Evolutionary conservation across 1,139 yeast species (phyloP), one percentile per base, ranked within the genome.

Genomic region (Yamadazyma songkhlaensis): DNA sequence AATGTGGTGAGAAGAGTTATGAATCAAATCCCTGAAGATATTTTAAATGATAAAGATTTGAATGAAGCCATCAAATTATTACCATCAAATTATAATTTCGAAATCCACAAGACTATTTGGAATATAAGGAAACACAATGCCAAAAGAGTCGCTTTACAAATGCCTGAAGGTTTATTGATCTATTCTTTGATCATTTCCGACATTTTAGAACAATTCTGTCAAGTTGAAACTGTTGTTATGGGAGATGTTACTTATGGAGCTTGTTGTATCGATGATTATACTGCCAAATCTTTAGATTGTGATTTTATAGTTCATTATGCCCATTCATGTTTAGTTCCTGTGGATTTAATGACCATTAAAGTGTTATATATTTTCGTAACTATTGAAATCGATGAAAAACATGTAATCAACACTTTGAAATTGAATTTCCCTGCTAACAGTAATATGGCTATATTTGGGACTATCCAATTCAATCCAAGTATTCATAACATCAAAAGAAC

Each of bases 181-280:
- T 92, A 90, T 57, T 82, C 97, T 1, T 73, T 95, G 45, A 76
- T 92, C 31, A 79, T 92, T 13, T 74, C 96, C 2, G 99, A 92
- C 59, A 92, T 92, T 23, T 59, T 92, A 28, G 96, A 89, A 55
- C 96, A 90, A 59, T 90, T 92, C 53, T 89, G 97, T 55, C 64
- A 67, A 6, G 92, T 84, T 35, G 96, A 90, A 53, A 86, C 92
- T 0, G 72, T 94, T 1, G 95, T 92, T 4, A 94, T 92, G 98
- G 99, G 99, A 2, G 99, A 92, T 60, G 98, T 92, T 1, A 88
- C 97, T 0, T 92, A 92, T 54, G 99, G 99, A 25, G 99, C 99
- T 0, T 92, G 99, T 57, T 92, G 99, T 62, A 89, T 92, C 37
- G 99, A 92, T 57, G 99, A 92, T 57, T 92, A 74, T 55, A 90